A percentile compares a stretch with the other conserved stretches of the same genome.
Conservation (phyloP, 2,329 filamentous ascomycete genomes). For the Raffaelea deltoideospora region DNA sequence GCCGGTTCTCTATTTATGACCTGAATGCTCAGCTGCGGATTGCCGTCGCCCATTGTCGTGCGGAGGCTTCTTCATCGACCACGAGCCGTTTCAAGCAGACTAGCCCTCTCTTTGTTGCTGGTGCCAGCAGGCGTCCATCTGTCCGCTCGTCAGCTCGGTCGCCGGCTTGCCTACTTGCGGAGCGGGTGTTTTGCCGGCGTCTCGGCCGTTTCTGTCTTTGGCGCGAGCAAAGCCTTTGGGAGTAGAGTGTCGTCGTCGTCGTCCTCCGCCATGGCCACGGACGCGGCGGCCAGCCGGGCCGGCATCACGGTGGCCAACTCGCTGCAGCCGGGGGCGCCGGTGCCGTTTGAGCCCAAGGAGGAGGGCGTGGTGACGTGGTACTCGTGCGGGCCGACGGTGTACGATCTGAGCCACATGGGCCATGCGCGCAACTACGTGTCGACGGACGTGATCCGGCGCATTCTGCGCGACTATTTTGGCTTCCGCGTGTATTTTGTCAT, state of each 20-base stretch:
- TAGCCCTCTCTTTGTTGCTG: no score
- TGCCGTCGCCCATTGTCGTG: conserved; percentile 1
- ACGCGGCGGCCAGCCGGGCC: conserved; percentile 1
- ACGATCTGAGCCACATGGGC: conserved; percentile 60
- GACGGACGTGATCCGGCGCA: conserved; percentile 58
- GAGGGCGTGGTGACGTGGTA: conserved; percentile 11
- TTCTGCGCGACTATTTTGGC: conserved; percentile 55
- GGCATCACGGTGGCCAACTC: conserved; percentile 64
- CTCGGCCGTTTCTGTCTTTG: no score
- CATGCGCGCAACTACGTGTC: conserved; percentile 67
- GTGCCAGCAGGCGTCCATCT: no score
- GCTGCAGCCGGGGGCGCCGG: conserved; percentile 54
- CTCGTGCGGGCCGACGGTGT: conserved; percentile 27
- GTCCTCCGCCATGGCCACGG: conserved; percentile 2
- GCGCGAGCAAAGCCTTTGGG: no score
- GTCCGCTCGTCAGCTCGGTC: no score
- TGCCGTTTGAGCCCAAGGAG: conserved; percentile 16
- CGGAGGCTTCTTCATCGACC: conserved; percentile 1
- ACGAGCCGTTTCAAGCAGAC: no score
- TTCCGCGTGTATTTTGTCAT: conserved; percentile 60
- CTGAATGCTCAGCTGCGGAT: conserved; percentile 6
- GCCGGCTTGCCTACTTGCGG: no score
- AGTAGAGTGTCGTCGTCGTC: no score
- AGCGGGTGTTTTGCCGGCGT: no score
- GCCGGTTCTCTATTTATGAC: no score